Percentiles rank a stretch among this genome's conserved stretches.
Evolutionary conservation across 352 stramenopile genomes (phyloP).

Genomic region (Phytophthora fragariae): DNA sequence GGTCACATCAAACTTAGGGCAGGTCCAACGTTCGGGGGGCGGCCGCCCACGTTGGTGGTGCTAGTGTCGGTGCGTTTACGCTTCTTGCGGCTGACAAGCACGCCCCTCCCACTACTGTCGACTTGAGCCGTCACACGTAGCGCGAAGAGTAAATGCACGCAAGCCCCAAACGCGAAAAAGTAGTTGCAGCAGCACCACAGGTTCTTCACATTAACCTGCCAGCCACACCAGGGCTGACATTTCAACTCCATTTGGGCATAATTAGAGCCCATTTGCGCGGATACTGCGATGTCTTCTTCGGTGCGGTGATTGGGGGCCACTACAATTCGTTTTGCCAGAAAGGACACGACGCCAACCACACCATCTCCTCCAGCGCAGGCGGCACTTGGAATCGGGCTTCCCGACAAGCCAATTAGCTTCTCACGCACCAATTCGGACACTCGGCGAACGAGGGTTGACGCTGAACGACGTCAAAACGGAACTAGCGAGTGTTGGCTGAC

Average conservation of each 20-base stretch:
- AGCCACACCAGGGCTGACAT: neutral
- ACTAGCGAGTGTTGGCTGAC: neutral
- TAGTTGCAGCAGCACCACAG: slow-evolving; percentile 7
- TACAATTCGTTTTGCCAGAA: neutral
- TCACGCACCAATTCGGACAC: neutral
- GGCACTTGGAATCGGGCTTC: neutral
- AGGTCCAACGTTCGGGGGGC: neutral
- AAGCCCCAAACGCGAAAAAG: slow-evolving; percentile 8
- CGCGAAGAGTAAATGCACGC: neutral
- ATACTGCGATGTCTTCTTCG: slow-evolving; percentile 5
- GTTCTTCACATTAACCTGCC: neutral
- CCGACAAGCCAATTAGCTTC: neutral
- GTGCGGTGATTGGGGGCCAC: neutral
- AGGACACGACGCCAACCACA: neutral
- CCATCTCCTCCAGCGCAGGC: neutral
- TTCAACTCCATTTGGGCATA: slow-evolving; percentile 6
- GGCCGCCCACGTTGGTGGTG: neutral
- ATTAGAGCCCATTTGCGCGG: slow-evolving; percentile 6
- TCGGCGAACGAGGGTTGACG: neutral
- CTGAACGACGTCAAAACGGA: neutral
- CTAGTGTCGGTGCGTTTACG: neutral
- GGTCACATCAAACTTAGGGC: neutral
- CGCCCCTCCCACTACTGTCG: neutral
- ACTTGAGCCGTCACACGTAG: neutral
- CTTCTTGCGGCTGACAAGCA: slow-evolving; percentile 9